Base-by-base conservation (phyloP, 23 red algal species). In the Gracilaria domingensis region DNA sequence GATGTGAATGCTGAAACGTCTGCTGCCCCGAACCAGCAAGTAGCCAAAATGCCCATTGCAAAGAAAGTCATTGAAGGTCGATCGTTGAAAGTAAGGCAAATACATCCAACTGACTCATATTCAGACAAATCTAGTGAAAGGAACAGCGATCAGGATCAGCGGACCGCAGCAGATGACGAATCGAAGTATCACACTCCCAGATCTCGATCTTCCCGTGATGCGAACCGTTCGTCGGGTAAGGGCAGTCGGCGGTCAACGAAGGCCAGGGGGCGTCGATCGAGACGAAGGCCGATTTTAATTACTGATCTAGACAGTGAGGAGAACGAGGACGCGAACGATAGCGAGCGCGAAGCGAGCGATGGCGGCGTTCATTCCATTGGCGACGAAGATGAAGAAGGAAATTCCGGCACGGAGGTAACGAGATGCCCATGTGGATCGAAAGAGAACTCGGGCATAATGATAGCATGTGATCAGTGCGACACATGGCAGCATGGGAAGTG, bases 401-500 rank as follows among this genome's bases (percentile, higher is more conserved):
- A 95, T n/a, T 82, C 62, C 9, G 87, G 88, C 16, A 79, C 86
- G 1, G 96, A 98, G 57, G 81, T 78, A 62, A 98, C 96, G 29
- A 83, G 88, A 26, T 98, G 96, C 80, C 93, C 93, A 24, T 98
- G 96, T 90, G 96, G 96, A 23, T 92, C 77, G 2, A 88, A 54
- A 21, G 88, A 81, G 44, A 92, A 95, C 72, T 85, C 85, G 21
- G 97, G 92, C 32, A 80, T 84, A 3, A 99, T 99, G 97, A 86
- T 99, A 70, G 91, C 91, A 8, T 99, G 97, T 79, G 97, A 99
- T 42, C 34, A 79, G 18, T 99, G 97, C 57, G 81, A 90, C n/a
- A 93, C 91, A 48, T 99, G 97, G 97, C 97, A 99, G 92, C 97
- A 99, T 72, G 86, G 77, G 18, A 95, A 94, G 54, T 99, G 97